Evolutionary conservation across 2,329 filamentous ascomycete genomes (phyloP).

Genomic region (Xylaria sp.): DNA sequence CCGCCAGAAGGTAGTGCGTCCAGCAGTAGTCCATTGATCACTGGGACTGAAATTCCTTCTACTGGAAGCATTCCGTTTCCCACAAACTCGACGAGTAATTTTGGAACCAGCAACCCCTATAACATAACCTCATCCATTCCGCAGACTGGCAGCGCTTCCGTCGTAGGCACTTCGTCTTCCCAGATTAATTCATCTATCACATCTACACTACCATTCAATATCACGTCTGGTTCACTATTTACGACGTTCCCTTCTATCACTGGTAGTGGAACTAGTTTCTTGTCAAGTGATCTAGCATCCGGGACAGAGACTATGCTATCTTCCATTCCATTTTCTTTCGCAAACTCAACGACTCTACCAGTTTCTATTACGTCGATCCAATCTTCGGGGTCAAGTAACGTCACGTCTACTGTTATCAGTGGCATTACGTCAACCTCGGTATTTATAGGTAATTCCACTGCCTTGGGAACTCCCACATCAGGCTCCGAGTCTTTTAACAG

Average conservation of each 20-base stretch:
- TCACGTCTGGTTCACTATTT: constrained; percentile 9
- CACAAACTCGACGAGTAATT: constrained; percentile 4
- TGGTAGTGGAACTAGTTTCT: not conserved
- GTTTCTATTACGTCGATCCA: not conserved
- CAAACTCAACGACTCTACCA: constrained; percentile 17
- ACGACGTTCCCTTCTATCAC: not conserved
- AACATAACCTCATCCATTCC: not conserved
- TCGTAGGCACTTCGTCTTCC: not conserved
- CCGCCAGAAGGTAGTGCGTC: not conserved
- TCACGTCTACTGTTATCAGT: constrained; percentile 8
- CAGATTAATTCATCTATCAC: not conserved
- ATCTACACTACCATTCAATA: not conserved
- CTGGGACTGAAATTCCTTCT: constrained; percentile 8
- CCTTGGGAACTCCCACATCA: not conserved
- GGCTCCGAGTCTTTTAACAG: constrained; percentile 2
- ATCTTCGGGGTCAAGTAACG: not conserved
- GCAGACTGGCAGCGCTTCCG: not conserved
- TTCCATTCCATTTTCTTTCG: constrained; percentile 2
- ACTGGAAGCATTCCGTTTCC: constrained; percentile 8
- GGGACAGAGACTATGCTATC: constrained; percentile 3
- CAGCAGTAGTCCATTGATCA: not conserved
- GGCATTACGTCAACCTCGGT: not conserved
- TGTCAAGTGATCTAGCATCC: not conserved
- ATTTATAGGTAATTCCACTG: constrained; percentile 9
- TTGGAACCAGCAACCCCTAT: constrained; percentile 5